These are phyloP conservation scores for Lachnum nothofagi DNA, from an alignment of 2,329 filamentous ascomycete genomes.

Conservation along the genomic window DNA sequence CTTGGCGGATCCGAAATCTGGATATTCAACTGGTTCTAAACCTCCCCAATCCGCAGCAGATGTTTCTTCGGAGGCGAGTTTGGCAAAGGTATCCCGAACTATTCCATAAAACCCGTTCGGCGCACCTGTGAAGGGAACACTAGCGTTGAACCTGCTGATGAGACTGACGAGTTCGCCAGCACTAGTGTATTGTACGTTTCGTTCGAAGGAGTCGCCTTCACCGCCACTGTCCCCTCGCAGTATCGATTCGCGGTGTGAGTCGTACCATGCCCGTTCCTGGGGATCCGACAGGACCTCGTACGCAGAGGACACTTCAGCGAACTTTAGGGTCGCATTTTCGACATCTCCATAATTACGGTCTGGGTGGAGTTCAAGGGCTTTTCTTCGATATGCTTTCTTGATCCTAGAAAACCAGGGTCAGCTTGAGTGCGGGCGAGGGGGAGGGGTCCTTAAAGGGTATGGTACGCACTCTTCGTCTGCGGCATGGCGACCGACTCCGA, in stretches of 20 bases:
- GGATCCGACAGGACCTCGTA: constrained; percentile 95
- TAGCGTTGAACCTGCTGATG: constrained; percentile 74
- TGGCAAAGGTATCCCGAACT: constrained; percentile 70
- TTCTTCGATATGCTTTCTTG: constrained; percentile 86
- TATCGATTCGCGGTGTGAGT: constrained; percentile 85
- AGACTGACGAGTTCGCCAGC: constrained; percentile 72
- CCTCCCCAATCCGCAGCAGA: constrained; percentile 67
- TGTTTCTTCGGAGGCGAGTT: constrained; percentile 74
- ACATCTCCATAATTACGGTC: constrained; percentile 88
- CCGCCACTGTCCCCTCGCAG: constrained; percentile 48
- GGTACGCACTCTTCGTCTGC: constrained; percentile 69
- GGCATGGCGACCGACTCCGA: constrained; percentile 67
- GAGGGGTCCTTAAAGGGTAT: not conserved
- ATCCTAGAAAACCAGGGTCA: constrained; percentile 50
- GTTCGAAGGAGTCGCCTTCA: constrained; percentile 50
- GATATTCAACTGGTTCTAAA: constrained; percentile 60
- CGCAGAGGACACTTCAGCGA: constrained; percentile 87
- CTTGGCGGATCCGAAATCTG: constrained; percentile 72
- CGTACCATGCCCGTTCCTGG: constrained; percentile 96
- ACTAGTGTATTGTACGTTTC: constrained; percentile 71
- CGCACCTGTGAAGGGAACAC: constrained; percentile 73
- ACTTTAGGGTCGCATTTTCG: constrained; percentile 75
- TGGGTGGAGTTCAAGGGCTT: constrained; percentile 88
- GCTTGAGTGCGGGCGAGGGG: not conserved
- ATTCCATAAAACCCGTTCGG: constrained; percentile 81